A percentile compares a stretch with the other conserved stretches of the same genome.
Evolutionary conservation across 116 monocot species (phyloP).

Genomic region (Dioscorea cayenensis): DNA sequence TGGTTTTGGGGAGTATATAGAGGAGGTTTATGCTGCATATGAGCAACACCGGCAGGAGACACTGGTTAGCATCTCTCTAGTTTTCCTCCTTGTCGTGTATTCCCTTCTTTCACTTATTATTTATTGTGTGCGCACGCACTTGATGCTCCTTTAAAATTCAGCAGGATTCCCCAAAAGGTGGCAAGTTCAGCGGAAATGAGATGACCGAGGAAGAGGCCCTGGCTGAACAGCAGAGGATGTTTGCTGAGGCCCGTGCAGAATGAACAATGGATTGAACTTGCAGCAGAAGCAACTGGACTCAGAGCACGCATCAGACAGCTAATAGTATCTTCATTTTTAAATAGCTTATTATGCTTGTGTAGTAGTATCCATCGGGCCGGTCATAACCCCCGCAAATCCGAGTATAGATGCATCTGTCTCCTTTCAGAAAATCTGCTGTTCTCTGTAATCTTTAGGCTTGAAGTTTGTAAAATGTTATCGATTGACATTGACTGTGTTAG

Average conservation of each 20-base stretch:
- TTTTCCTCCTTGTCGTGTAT: not conserved
- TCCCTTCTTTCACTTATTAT: not conserved
- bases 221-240: conserved; percentile 98
- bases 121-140: not conserved
- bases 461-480: not conserved
- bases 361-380: not conserved
- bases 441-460: not conserved
- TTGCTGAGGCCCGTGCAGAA: conserved; percentile 96
- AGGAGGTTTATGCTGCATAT: conserved; percentile 91
- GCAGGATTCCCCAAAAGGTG: conserved; percentile 86
- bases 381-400: too few species aligned
- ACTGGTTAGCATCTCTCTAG: conserved; percentile 41
- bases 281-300: conserved; percentile 40
- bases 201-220: conserved; percentile 98
- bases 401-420: too few species aligned
- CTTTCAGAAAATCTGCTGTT: too few species aligned
- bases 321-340: conserved; percentile 1
- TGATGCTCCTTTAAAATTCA: not conserved
- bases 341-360: not conserved
- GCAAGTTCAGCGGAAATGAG: conserved; percentile 50
- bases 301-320: conserved; percentile 23
- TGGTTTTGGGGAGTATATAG: conserved; percentile 93
- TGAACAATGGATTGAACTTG: conserved; percentile 56
- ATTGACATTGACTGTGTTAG: not conserved
- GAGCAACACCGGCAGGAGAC: conserved; percentile 93